Conservation (phyloP, 1,284 basidiomycete species). For the Ceratobasidium sp. region DNA sequence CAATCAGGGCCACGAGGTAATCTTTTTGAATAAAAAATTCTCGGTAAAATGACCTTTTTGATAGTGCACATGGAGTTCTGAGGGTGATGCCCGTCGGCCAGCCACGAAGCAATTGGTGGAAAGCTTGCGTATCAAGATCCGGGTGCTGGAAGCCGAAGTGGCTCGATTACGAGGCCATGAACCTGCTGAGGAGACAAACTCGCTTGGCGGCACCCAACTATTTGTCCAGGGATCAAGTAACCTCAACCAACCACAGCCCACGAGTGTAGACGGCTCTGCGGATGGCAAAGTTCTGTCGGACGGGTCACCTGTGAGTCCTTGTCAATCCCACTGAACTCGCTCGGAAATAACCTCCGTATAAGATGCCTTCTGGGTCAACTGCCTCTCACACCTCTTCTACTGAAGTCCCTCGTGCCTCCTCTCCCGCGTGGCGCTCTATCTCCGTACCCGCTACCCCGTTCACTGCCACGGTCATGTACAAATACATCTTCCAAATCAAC, state of each 20-base stretch:
- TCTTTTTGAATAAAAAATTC: not conserved
- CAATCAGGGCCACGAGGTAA: conserved; percentile 28
- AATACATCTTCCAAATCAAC: conserved; percentile 15
- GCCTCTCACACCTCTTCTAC: not conserved
- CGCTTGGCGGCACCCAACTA: not conserved
- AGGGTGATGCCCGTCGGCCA: conserved; percentile 32
- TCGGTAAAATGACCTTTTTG: not conserved
- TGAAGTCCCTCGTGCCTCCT: not conserved
- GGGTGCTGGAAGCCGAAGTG: conserved; percentile 24
- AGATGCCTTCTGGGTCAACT: not conserved
- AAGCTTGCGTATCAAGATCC: conserved; percentile 33
- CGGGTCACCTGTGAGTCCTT: not conserved
- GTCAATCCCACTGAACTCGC: not conserved
- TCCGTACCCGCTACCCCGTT: not conserved
- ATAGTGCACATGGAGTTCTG: conserved; percentile 38
- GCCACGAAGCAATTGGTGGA: conserved; percentile 40
- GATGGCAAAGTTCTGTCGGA: not conserved
- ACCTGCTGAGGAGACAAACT: not conserved
- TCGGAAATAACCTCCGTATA: not conserved
- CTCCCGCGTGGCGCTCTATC: not conserved
- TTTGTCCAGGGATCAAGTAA: not conserved
- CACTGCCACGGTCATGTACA: conserved; percentile 5
- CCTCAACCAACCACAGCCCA: not conserved
- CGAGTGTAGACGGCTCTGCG: not conserved
- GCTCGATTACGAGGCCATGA: not conserved